These are phyloP conservation scores for Bidens hawaiensis DNA, from an alignment of 140 eudicot species.

Conservation along the genomic window DNA sequence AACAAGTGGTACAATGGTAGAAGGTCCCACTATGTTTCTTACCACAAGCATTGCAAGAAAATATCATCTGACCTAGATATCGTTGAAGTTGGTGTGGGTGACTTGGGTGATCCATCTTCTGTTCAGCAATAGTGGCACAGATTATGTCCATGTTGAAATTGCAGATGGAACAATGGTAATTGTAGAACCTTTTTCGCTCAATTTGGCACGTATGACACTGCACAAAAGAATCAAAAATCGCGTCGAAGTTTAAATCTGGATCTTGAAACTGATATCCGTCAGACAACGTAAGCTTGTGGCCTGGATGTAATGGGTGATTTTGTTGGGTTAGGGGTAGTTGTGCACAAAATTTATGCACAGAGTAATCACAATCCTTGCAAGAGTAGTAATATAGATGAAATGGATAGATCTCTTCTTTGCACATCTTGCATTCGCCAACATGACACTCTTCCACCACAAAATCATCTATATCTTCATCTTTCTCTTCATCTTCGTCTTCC, in stretches of 20 bases:
- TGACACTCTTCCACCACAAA: background rate
- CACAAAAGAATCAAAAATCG: background rate
- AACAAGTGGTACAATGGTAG: constrained; percentile 11
- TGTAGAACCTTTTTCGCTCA: too few relatives aligned
- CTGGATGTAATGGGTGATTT: background rate
- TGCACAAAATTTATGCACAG: background rate
- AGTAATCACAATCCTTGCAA: background rate
- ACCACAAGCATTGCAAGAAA: constrained; percentile 4
- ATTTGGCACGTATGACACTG: background rate
- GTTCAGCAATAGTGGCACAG: background rate
- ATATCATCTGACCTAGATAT: background rate
- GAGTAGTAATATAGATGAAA: background rate
- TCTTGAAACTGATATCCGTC: background rate
- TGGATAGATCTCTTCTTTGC: background rate
- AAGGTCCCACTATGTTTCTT: background rate
- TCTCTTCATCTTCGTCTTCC: too few relatives aligned
- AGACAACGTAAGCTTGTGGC: background rate
- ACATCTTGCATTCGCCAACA: background rate
- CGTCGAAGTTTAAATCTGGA: too few relatives aligned
- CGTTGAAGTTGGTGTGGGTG: constrained; percentile 1
- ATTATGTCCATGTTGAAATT: background rate
- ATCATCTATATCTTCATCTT: background rate
- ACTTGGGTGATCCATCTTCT: constrained; percentile 12
- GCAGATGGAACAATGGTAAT: background rate
- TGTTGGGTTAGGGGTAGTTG: background rate